Evolutionary conservation across 768 basidiomycete species (phyloP).

Genomic region (Leccinum pellstonianum): DNA sequence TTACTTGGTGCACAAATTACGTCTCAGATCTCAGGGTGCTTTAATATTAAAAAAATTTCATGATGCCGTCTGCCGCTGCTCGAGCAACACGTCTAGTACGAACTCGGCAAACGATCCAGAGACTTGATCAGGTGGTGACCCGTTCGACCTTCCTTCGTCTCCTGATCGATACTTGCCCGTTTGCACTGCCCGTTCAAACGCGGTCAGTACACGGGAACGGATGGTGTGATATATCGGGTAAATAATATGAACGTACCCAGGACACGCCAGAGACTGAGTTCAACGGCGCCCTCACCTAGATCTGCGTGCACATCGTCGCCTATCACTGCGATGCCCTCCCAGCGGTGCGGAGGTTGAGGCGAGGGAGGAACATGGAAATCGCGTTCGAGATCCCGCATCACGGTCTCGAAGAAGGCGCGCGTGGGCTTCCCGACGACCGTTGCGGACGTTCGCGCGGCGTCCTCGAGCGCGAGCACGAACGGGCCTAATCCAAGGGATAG

Average conservation of each 20-base stretch:
- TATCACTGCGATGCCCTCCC: constrained; percentile 44
- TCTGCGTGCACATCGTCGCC: constrained; percentile 70
- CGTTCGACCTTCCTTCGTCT: constrained; percentile 41
- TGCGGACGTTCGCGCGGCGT: constrained; percentile 47
- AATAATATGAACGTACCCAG: constrained; percentile 44
- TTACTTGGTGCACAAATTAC: too few relatives aligned
- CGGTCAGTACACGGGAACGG: not conserved
- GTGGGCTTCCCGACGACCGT: constrained; percentile 66
- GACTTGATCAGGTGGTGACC: too few relatives aligned
- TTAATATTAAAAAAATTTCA: too few relatives aligned
- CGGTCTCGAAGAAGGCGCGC: constrained; percentile 55
- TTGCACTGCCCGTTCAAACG: constrained; percentile 39
- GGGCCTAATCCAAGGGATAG: constrained; percentile 70
- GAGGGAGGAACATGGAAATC: constrained; percentile 1
- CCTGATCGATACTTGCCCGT: constrained; percentile 70
- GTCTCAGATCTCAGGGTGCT: too few relatives aligned
- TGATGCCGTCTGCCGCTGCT: not conserved
- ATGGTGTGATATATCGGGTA: not conserved
- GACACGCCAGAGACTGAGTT: constrained; percentile 59
- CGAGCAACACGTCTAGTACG: constrained; percentile 41
- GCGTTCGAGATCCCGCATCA: constrained; percentile 43
- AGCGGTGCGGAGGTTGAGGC: not conserved
- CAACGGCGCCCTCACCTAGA: constrained; percentile 58
- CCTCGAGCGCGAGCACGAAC: constrained; percentile 64
- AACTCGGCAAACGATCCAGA: constrained; percentile 53